These are phyloP conservation scores for Piper longum DNA, from an alignment of 164 flowering plant species.

Conservation along the genomic window DNA sequence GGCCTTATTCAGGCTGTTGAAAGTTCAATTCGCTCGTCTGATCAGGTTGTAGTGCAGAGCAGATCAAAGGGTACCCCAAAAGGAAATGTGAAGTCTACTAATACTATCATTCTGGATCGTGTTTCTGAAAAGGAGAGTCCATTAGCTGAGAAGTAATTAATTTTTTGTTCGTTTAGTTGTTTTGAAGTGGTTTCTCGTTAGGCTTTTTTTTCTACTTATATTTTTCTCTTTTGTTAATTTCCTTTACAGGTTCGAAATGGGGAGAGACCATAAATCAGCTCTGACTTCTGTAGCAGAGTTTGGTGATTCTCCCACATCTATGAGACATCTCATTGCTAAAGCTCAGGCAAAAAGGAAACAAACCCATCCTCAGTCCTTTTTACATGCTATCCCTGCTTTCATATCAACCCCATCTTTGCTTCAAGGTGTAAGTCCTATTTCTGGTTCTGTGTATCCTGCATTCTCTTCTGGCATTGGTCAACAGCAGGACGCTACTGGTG, in stretches of 20 bases:
- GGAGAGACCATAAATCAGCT: slow-evolving; percentile 24
- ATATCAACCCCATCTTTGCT: slow-evolving; percentile 16
- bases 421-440: slow-evolving; percentile 38
- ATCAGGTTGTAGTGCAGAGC: slow-evolving; percentile 25
- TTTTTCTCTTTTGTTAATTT: neutral
- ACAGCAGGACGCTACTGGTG: slow-evolving; percentile 31
- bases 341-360: slow-evolving; percentile 87
- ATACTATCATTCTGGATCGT: slow-evolving; percentile 12
- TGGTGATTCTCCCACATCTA: slow-evolving; percentile 46
- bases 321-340: slow-evolving; percentile 87
- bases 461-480: slow-evolving; percentile 20
- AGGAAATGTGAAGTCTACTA: slow-evolving; percentile 8
- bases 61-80: slow-evolving; percentile 32
- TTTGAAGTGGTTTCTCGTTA: neutral
- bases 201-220: neutral
- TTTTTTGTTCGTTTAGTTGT: neutral
- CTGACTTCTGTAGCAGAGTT: slow-evolving; percentile 19
- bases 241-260: slow-evolving; percentile 24
- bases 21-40: slow-evolving; percentile 20
- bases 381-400: slow-evolving; percentile 13
- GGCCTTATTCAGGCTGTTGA: slow-evolving; percentile 20
- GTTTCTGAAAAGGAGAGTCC: slow-evolving; percentile 13
- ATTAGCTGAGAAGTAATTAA: slow-evolving; percentile 28
- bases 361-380: slow-evolving; percentile 36
- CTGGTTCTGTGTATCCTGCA: slow-evolving; percentile 23